These are phyloP conservation scores for Teratosphaeria nubilosa DNA, from an alignment of 2,329 filamentous ascomycete genomes.

Conservation along the genomic window DNA sequence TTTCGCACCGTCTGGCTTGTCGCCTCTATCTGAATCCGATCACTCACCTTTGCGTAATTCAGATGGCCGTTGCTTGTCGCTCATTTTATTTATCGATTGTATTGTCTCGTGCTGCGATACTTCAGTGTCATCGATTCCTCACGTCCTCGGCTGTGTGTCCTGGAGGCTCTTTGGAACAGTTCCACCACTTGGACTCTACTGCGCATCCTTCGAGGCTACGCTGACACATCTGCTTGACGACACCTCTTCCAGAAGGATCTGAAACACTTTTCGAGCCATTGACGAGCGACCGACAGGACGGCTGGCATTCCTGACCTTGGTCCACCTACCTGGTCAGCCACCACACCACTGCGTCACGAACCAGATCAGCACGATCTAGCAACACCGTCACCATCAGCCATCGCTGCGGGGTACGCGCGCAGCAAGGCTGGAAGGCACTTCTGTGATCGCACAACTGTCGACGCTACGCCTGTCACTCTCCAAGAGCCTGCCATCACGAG, in stretches of 20 bases:
- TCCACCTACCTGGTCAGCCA: conserved; percentile 22
- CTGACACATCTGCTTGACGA: not conserved
- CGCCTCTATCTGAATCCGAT: conserved; percentile 5
- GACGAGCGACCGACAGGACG: conserved; percentile 17
- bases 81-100: conserved; percentile 8
- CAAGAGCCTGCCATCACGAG: conserved; percentile 1
- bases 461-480: not conserved
- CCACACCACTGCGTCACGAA: conserved; percentile 13
- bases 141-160: conserved; percentile 2
- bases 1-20: conserved; percentile 8
- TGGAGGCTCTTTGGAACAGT: conserved; percentile 1
- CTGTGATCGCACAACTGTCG: not conserved
- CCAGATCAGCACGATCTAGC: conserved; percentile 10
- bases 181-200: not conserved
- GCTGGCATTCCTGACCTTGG: conserved; percentile 18
- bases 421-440: not conserved
- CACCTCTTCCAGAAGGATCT: not conserved
- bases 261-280: conserved; percentile 10
- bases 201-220: not conserved
- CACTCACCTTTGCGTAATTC: conserved; percentile 7
- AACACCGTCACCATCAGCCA: not conserved
- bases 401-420: not conserved
- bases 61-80: conserved; percentile 9
- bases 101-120: conserved; percentile 6
- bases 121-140: conserved; percentile 7